A percentile compares a stretch with the other conserved stretches of the same genome.
These are phyloP conservation scores for Solanum lignicaule DNA, from an alignment of 257 asterid species.

Conservation along the genomic window DNA sequence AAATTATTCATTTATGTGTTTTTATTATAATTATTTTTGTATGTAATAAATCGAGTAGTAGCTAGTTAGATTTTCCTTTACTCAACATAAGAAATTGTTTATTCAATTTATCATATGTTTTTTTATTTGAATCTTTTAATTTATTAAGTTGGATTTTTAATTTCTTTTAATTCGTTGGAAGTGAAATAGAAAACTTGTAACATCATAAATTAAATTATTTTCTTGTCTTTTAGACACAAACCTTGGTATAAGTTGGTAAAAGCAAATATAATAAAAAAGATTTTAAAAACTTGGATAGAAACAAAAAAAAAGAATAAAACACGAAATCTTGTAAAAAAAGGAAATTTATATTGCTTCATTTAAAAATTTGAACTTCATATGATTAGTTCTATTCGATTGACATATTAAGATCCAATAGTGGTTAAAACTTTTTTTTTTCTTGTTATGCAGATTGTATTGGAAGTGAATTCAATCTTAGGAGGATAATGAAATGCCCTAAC, in stretches of 20 bases:
- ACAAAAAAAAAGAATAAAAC: too few relatives aligned
- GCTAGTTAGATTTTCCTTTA: neutral
- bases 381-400: too few relatives aligned
- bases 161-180: neutral
- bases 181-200: too few relatives aligned
- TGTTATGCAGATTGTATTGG: too few relatives aligned
- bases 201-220: neutral
- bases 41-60: neutral
- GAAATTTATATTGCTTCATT: too few relatives aligned
- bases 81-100: too few relatives aligned
- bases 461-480: too few relatives aligned
- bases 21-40: neutral
- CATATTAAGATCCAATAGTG: neutral
- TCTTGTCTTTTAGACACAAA: neutral
- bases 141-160: neutral
- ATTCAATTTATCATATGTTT: too few relatives aligned
- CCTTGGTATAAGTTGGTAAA: neutral
- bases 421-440: too few relatives aligned
- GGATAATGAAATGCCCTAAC: too few relatives aligned
- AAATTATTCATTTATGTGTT: neutral
- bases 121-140: neutral
- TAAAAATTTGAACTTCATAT: neutral
- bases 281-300: neutral
- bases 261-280: too few relatives aligned
- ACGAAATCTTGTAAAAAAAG: neutral